Base-by-base conservation (phyloP, 2,329 filamentous ascomycete species). In the Phoma sp. region DNA sequence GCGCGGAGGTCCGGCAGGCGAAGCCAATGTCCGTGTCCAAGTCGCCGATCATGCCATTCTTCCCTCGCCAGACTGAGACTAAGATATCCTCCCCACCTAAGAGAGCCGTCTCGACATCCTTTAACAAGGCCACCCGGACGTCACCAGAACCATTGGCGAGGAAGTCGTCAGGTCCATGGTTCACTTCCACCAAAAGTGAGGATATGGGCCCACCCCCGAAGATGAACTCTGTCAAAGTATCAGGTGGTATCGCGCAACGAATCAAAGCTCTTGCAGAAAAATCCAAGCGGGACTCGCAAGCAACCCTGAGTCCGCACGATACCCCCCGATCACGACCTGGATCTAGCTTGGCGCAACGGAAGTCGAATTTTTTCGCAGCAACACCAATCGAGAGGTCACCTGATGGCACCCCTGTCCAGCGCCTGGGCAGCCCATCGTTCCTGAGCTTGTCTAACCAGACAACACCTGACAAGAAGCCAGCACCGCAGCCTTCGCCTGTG, bases 211-310 rank as follows among this genome's bases (percentile, higher is more conserved):
- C 47, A 21, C 62, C 62, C 26, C 58, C 66, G 18, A 61, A 59
- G 25, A 80, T 84, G 3, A 92, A 90, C 72, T 96, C 93, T 72
- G 83, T 88, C 61, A 95, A 91, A 66, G 84, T 98, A 20, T 93
- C 92, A 7, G 92, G 90, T 7, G 92, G 91, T 63, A 97, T 99
- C 56, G 96, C 93, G 3, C 91, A 93, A 73, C 88, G 95, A 34
- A 98, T 98, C 73, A 96, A 96, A 75, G 92, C 93, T 6, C 80
- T 99, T 47, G 91, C 96, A 71, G 93, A 92, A 74, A 83, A 95
- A 49, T 81, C 81, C 3, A 80, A 61, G 83, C 87, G 54, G 76
- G 81, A 69, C 68, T 72, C 68, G 17, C 48, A 62, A 42, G 56
- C 66, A 45, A 62, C 72, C 23, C 64, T 71, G 17, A 56, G 66